These are phyloP conservation scores for Coemansia sp. DNA, from an alignment of 192 early-diverging fungal species.

Conservation along the genomic window DNA sequence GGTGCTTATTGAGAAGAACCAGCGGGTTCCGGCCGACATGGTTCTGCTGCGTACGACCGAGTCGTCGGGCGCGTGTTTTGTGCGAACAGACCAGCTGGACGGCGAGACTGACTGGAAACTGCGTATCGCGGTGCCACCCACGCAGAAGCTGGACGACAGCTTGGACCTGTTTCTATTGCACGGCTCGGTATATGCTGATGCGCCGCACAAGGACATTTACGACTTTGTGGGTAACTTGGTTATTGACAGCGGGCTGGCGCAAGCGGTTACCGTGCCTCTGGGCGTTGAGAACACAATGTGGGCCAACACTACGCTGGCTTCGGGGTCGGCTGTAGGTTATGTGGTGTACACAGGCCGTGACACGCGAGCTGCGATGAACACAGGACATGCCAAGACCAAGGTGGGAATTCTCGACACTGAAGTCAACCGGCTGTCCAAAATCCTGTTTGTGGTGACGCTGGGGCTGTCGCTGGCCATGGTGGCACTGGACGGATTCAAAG, in stretches of 20 bases:
- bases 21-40: slow-evolving; percentile 90
- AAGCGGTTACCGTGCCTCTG: slow-evolving; percentile 59
- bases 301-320: slow-evolving; percentile 94
- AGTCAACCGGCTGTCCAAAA: slow-evolving; percentile 91
- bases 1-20: slow-evolving; percentile 80
- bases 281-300: slow-evolving; percentile 90
- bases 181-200: slow-evolving; percentile 83
- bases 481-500: slow-evolving; percentile 83
- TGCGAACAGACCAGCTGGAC: slow-evolving; percentile 95
- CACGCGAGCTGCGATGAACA: slow-evolving; percentile 96
- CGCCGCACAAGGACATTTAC: slow-evolving; percentile 93
- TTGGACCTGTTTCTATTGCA: slow-evolving; percentile 60
- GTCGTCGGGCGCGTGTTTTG: slow-evolving; percentile 83
- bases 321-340: slow-evolving; percentile 81
- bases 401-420: slow-evolving; percentile 86
- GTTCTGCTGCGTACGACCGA: slow-evolving; percentile 84
- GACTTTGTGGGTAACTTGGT: slow-evolving; percentile 79
- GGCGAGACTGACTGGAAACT: slow-evolving; percentile 99
- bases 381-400: slow-evolving; percentile 87
- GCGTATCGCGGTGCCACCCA: slow-evolving; percentile 76
- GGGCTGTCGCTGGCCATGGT: slow-evolving; percentile 83
- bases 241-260: slow-evolving; percentile 20
- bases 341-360: slow-evolving; percentile 91
- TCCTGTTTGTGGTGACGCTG: slow-evolving; percentile 83
- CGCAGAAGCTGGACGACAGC: slow-evolving; percentile 70